Evolutionary conservation across 768 basidiomycete genomes (phyloP).

Genomic region (Pisolithus sp.): DNA sequence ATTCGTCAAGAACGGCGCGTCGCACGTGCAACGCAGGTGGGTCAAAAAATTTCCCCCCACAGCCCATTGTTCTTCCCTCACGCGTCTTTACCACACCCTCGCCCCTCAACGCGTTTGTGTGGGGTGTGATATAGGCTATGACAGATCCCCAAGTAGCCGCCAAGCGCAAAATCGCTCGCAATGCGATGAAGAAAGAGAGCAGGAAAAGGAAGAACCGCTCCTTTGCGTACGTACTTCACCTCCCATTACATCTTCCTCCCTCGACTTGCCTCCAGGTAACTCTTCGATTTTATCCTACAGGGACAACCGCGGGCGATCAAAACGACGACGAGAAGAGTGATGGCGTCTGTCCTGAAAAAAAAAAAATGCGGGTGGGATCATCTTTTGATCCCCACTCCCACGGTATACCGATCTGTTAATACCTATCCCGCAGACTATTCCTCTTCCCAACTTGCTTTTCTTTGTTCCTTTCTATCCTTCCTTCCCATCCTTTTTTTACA

Average conservation of each 20-base stretch:
- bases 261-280: background rate
- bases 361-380: too few species aligned
- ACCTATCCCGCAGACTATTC: too few species aligned
- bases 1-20: constrained; percentile 70
- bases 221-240: constrained; percentile 47
- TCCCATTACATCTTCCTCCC: too few species aligned
- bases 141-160: constrained; percentile 73
- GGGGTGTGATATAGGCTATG: constrained; percentile 36
- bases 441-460: too few species aligned
- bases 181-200: constrained; percentile 76
- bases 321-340: constrained; percentile 35
- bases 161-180: constrained; percentile 65
- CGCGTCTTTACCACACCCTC: too few species aligned
- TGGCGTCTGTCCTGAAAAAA: too few species aligned
- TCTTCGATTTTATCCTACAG: constrained; percentile 18
- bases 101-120: too few species aligned
- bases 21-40: constrained; percentile 44
- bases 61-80: too few species aligned
- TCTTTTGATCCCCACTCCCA: too few species aligned
- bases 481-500: too few species aligned
- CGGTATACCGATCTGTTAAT: too few species aligned
- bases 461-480: too few species aligned
- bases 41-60: constrained; percentile 6
- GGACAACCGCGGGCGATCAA: constrained; percentile 44
- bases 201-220: constrained; percentile 66